Percentiles rank a stretch among this genome's conserved stretches.
Evolutionary conservation across 1,284 basidiomycete genomes (phyloP).

Genomic region (Trichosporon sp.): DNA sequence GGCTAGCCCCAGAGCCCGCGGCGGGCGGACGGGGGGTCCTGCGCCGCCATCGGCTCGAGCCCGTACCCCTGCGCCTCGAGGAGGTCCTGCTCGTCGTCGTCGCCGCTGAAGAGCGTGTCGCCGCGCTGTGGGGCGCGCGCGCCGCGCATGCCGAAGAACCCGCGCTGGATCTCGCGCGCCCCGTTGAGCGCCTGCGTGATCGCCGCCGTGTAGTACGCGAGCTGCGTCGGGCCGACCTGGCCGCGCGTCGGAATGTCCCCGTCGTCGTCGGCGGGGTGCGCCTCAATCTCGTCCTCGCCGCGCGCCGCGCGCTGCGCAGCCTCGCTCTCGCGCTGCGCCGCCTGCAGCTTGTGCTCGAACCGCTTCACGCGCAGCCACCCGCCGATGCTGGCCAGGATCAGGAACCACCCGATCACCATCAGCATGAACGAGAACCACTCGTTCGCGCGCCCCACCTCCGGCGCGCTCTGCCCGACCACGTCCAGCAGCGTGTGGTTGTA

Average conservation of each 20-base stretch:
- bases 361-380: conserved; percentile 80
- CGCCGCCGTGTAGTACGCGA: conserved; percentile 38
- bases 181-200: conserved; percentile 35
- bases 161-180: conserved; percentile 36
- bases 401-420: conserved; percentile 91
- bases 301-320: conserved; percentile 36
- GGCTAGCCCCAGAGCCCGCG: conserved; percentile 9
- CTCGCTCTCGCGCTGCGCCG: conserved; percentile 40
- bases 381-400: conserved; percentile 70
- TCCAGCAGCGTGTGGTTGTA: conserved; percentile 43
- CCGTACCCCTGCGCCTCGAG: conserved; percentile 43
- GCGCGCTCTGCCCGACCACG: conserved; percentile 33
- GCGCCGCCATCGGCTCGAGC: conserved; percentile 35
- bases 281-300: conserved; percentile 12
- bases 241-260: conserved; percentile 16
- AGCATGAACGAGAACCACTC: conserved; percentile 87
- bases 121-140: conserved; percentile 12
- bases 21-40: background rate
- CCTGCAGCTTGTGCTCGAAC: conserved; percentile 41
- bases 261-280: conserved; percentile 1
- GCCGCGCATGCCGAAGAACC: conserved; percentile 44
- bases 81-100: conserved; percentile 37
- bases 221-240: conserved; percentile 24
- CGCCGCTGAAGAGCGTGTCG: conserved; percentile 26
- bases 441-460: conserved; percentile 51